Percentiles rank a stretch among this genome's conserved stretches.
Evolutionary conservation across 2,329 filamentous ascomycete genomes (phyloP).

Genomic region (Diaporthe australafricana): DNA sequence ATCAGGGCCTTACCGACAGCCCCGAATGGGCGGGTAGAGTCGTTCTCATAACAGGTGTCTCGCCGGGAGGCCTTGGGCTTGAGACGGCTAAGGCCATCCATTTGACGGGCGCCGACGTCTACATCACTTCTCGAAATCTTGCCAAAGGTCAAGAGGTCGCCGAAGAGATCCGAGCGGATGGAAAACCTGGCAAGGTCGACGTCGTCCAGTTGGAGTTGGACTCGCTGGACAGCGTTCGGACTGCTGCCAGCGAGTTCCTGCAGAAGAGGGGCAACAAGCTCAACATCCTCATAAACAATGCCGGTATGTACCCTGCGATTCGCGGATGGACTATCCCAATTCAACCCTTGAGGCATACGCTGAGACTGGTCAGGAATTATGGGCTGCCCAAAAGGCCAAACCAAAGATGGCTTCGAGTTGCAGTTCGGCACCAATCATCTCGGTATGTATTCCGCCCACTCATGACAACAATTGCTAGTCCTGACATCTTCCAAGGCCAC

Average conservation of each 20-base stretch:
- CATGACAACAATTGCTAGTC: neutral
- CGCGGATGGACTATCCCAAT: too few relatives aligned
- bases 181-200: slow-evolving; percentile 43
- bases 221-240: slow-evolving; percentile 47
- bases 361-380: slow-evolving; percentile 50
- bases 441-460: slow-evolving; percentile 35
- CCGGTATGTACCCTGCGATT: slow-evolving; percentile 50
- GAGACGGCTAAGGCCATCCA: slow-evolving; percentile 50
- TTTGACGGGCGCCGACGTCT: slow-evolving; percentile 49
- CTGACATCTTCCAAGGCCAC: slow-evolving; percentile 45
- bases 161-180: slow-evolving; percentile 35
- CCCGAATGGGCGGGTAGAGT: slow-evolving; percentile 44
- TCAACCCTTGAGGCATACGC: slow-evolving; percentile 42
- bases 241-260: slow-evolving; percentile 44
- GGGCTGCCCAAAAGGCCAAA: slow-evolving; percentile 48
- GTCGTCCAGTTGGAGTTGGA: slow-evolving; percentile 49
- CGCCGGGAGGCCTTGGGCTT: slow-evolving; percentile 49
- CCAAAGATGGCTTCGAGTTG: slow-evolving; percentile 58
- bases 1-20: slow-evolving; percentile 39
- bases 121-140: slow-evolving; percentile 48
- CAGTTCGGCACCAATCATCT: slow-evolving; percentile 62
- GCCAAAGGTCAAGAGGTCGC: slow-evolving; percentile 46
- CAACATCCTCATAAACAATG: slow-evolving; percentile 40
- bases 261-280: slow-evolving; percentile 42
- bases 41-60: slow-evolving; percentile 51